Evolutionary conservation across 1,139 yeast species (phyloP).

Genomic region (Candida buenavistaensis): DNA sequence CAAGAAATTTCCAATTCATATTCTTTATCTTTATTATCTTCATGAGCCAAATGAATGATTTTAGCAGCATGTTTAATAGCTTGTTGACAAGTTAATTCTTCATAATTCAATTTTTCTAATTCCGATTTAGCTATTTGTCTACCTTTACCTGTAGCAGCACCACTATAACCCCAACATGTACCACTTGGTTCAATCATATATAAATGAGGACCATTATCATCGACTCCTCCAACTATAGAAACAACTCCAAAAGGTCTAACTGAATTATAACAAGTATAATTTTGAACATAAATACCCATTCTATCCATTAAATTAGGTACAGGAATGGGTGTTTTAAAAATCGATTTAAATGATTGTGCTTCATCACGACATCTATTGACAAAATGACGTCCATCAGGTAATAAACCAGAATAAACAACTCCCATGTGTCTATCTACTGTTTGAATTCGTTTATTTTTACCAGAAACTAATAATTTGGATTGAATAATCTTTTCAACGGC

Average conservation of each 20-base stretch:
- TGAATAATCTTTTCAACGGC: constrained; percentile 94
- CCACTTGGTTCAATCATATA: constrained; percentile 99
- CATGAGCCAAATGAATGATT: constrained; percentile 91
- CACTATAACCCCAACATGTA: constrained; percentile 93
- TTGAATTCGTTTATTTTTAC: constrained; percentile 85
- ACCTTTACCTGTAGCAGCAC: constrained; percentile 98
- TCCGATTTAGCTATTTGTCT: constrained; percentile 96
- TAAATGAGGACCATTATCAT: constrained; percentile 83
- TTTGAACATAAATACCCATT: constrained; percentile 90
- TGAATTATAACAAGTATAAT: constrained; percentile 92
- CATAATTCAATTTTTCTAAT: constrained; percentile 83
- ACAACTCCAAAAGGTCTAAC: constrained; percentile 97
- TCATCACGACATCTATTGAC: constrained; percentile 93
- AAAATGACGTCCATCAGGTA: constrained; percentile 95
- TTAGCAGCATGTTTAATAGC: constrained; percentile 94
- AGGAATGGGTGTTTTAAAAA: constrained; percentile 75
- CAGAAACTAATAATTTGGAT: constrained; percentile 86
- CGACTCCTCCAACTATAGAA: constrained; percentile 91
- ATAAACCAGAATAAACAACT: constrained; percentile 88
- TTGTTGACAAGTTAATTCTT: constrained; percentile 67
- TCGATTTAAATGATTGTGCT: constrained; percentile 74
- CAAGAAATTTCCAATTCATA: constrained; percentile 94
- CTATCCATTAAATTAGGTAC: constrained; percentile 84
- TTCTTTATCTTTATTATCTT: constrained; percentile 96
- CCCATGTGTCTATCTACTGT: constrained; percentile 93